phyloP scores from a whole-genome alignment of 108 stramenopile genomes.

The Cyclotella sp. region DNA sequence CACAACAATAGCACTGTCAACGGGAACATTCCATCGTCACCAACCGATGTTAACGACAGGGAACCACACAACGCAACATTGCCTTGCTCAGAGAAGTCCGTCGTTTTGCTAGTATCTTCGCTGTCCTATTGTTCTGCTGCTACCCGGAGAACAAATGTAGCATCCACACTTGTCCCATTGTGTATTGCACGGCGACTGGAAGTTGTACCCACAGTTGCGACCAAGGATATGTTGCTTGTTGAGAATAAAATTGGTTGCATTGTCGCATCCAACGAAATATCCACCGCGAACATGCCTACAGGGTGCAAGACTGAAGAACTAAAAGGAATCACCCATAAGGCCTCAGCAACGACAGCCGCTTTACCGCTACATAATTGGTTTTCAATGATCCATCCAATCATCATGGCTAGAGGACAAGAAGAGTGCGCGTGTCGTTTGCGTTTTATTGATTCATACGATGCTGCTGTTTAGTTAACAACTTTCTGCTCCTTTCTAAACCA shows the following conservation, averaged over 20 bases:
- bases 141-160: constrained; percentile 17
- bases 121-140: constrained; percentile 22
- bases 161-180: constrained; percentile 25
- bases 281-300: neutral
- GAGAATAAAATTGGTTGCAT: neutral
- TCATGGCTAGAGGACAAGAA: neutral
- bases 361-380: neutral
- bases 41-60: neutral
- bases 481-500: neutral
- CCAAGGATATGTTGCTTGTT: constrained; percentile 17
- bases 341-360: neutral
- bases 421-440: neutral
- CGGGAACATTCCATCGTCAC: neutral
- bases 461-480: too few relatives aligned
- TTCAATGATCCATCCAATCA: constrained; percentile 20
- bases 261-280: neutral
- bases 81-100: constrained; percentile 36
- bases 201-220: constrained; percentile 21
- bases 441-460: neutral
- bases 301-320: neutral
- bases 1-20: neutral
- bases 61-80: neutral
- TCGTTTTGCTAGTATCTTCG: constrained; percentile 20
- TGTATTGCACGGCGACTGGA: constrained; percentile 20
- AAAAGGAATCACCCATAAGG: neutral